Conservation (phyloP, 2,329 filamentous ascomycete genomes). For the Elsinoe fawcettii region DNA sequence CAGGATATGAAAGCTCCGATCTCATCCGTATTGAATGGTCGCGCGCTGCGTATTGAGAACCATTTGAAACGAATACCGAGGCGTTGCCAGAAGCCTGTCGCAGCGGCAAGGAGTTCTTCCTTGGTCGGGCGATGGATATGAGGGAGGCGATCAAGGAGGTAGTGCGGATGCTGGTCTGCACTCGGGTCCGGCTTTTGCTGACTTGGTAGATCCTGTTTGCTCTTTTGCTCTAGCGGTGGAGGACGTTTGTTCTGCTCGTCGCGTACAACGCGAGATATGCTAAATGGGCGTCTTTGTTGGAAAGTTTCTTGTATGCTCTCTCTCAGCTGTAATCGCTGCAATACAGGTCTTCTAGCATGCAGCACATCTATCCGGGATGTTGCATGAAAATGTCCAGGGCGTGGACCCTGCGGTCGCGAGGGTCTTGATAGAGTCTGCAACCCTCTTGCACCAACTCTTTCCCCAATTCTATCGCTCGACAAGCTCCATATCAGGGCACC, state of each 20-base stretch:
- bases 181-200: not conserved
- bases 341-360: not conserved
- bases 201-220: not conserved
- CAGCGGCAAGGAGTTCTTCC: slow-evolving; percentile 83
- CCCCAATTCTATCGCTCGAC: not conserved
- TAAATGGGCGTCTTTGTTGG: not conserved
- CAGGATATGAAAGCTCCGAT: slow-evolving; percentile 93
- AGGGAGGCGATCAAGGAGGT: slow-evolving; percentile 53
- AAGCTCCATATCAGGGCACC: not conserved
- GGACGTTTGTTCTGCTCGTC: not conserved
- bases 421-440: not conserved
- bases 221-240: not conserved
- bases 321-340: not conserved
- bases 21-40: slow-evolving; percentile 93
- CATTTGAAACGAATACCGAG: slow-evolving; percentile 92
- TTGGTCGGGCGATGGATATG: slow-evolving; percentile 77
- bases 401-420: not conserved
- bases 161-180: slow-evolving; percentile 13
- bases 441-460: not conserved
- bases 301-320: not conserved
- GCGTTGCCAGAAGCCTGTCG: slow-evolving; percentile 86
- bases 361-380: not conserved
- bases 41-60: slow-evolving; percentile 87
- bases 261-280: not conserved
- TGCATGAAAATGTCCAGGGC: not conserved